A percentile compares a stretch with the other conserved stretches of the same genome.
Evolutionary conservation across 164 flowering plant species (phyloP).

Genomic region (Chloranthus sessilifolius): DNA sequence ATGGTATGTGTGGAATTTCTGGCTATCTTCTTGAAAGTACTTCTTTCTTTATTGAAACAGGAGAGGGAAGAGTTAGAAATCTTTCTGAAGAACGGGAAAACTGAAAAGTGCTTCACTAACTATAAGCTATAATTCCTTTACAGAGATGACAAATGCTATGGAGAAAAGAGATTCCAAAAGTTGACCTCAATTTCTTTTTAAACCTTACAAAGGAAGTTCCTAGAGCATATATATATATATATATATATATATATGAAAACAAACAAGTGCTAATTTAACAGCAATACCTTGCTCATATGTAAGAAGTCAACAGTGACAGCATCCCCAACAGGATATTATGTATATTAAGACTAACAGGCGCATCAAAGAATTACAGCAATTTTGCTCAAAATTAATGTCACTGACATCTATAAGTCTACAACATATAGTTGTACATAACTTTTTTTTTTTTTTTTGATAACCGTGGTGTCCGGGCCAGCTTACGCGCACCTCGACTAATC

Average conservation of each 20-base stretch:
- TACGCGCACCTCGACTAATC: no score
- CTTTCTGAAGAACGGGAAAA: background rate
- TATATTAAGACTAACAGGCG: no score
- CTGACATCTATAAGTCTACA: no score
- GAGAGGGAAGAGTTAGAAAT: background rate
- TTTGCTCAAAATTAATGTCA: no score
- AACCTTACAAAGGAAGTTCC: background rate
- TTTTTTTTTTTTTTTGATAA: no score
- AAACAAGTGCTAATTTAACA: background rate
- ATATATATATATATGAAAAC: background rate
- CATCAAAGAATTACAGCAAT: no score
- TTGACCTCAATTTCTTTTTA: background rate
- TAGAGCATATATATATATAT: background rate
- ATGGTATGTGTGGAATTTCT: slow-evolving; percentile 51
- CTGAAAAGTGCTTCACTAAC: background rate
- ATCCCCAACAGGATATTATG: no score
- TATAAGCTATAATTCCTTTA: background rate
- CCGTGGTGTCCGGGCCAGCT: no score
- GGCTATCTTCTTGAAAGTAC: slow-evolving; percentile 40
- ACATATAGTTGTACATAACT: no score
- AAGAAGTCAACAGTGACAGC: no score
- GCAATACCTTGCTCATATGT: background rate
- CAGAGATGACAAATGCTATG: background rate
- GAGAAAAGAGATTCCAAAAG: background rate
- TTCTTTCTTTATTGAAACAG: slow-evolving; percentile 23